These are phyloP conservation scores for Musa balbisiana DNA, from an alignment of 202 grass and related monocot species.

Conservation along the genomic window DNA sequence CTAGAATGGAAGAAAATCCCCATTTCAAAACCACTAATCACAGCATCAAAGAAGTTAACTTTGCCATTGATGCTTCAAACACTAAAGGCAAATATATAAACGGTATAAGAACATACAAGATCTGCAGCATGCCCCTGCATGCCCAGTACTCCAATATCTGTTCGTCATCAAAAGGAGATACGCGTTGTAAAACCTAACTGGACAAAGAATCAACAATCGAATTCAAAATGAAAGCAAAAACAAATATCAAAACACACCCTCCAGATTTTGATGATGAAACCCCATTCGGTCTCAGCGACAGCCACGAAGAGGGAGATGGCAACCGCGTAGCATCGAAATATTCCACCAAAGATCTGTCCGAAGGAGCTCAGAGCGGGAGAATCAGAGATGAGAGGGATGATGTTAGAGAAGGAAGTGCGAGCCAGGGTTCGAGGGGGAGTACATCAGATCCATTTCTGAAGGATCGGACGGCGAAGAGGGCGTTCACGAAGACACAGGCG, in stretches of 20 bases:
- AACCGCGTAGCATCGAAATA: slow-evolving; percentile 91
- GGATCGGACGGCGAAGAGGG: slow-evolving; percentile 53
- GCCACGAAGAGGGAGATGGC: slow-evolving; percentile 56
- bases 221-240: neutral
- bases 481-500: slow-evolving; percentile 77
- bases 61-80: neutral
- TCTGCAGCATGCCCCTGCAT: slow-evolving; percentile 85
- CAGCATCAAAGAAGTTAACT: neutral
- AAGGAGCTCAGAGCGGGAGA: neutral
- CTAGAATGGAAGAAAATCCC: slow-evolving; percentile 31
- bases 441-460: slow-evolving; percentile 62
- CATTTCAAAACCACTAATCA: neutral
- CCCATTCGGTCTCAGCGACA: slow-evolving; percentile 78
- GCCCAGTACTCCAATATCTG: slow-evolving; percentile 84
- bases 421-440: neutral
- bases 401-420: neutral
- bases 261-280: slow-evolving; percentile 52
- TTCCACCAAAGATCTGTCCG: slow-evolving; percentile 67
- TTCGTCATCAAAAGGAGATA: slow-evolving; percentile 11
- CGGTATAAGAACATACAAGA: slow-evolving; percentile 61
- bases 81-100: neutral
- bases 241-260: slow-evolving; percentile 30
- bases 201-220: neutral
- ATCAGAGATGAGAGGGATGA: neutral
- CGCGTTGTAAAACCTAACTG: neutral